Conservation (phyloP, 768 basidiomycete species). For the Strobilomyces dryophilus region DNA sequence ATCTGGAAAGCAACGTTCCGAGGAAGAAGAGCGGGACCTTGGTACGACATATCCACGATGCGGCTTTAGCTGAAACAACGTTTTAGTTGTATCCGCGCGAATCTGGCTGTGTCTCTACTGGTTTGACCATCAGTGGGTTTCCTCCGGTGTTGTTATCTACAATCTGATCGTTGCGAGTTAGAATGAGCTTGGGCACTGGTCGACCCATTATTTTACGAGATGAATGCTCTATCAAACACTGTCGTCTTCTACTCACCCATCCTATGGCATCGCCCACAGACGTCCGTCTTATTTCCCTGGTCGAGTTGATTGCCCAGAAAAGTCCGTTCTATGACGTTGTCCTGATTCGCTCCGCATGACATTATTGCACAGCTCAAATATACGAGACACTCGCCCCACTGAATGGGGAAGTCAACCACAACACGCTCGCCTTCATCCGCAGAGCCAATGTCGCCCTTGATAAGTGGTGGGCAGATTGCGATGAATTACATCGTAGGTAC, state of each 20-base stretch:
- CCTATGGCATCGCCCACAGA: slow-evolving; percentile 89
- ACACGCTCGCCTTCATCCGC: slow-evolving; percentile 81
- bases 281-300: slow-evolving; percentile 79
- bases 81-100: slow-evolving; percentile 79
- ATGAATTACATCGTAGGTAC: slow-evolving; percentile 71
- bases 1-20: slow-evolving; percentile 53
- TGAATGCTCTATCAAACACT: slow-evolving; percentile 82
- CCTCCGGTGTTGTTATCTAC: background rate
- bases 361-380: slow-evolving; percentile 66
- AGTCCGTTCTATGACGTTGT: slow-evolving; percentile 45
- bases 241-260: slow-evolving; percentile 75
- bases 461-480: slow-evolving; percentile 89
- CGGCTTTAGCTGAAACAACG: background rate
- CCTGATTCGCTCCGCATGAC: slow-evolving; percentile 3
- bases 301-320: slow-evolving; percentile 89
- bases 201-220: slow-evolving; percentile 87
- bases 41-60: slow-evolving; percentile 39
- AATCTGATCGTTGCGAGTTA: slow-evolving; percentile 29
- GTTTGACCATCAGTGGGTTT: slow-evolving; percentile 89
- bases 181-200: slow-evolving; percentile 90
- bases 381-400: slow-evolving; percentile 85
- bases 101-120: slow-evolving; percentile 95
- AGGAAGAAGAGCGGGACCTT: slow-evolving; percentile 85
- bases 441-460: slow-evolving; percentile 83
- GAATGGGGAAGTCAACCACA: slow-evolving; percentile 82